Evolutionary conservation across 331 rosid species (phyloP), one percentile per base, ranked within the genome.

Genomic region (Acacia concinna): DNA sequence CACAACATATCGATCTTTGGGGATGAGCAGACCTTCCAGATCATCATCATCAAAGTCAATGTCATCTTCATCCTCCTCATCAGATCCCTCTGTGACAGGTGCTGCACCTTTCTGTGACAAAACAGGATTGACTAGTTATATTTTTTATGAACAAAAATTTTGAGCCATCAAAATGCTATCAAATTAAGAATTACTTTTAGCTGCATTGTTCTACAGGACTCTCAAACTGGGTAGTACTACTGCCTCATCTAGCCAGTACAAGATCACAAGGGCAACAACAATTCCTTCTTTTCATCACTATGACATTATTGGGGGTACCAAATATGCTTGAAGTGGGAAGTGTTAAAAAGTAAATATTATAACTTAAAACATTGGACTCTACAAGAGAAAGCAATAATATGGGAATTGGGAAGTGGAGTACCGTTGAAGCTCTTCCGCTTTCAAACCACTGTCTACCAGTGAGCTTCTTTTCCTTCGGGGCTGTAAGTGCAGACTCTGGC

Each of bases 371-470:
- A 70, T 51, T 56, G 73, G 11, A 70, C 28, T 23, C 38, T 54
- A 71, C 28, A 30, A 68, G 40, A 76, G 82, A 78, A 32, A 49
- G 52, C 62, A 25, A 43, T 43, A 41, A 57, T 34, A 59, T 69
- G 63, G 70, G 67, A 59, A 80, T 57, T 52, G 63, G 73, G 70
- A 59, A 79, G 60, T 91, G 70, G 52, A 80, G 60, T 91, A 96
- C 98, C 88, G n/a, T 79, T 18, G 89, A 10, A 75, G 87, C 94
- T 90, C 91, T 88, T 88, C 97, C 98, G 68, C 91, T 88, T 90
- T 96, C 99, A 90, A 96, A 93, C 97, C 97, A 96, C 82, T 96
- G 99, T 81, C 99, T 89, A 74, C 99, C 99, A 64, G 84, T 0
- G 71, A 91, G 97, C 87, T 79, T 96, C 92, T 96, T 96, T 78